These are phyloP conservation scores for Ceratobasidium sp. DNA, from an alignment of 1,284 basidiomycete species.

Conservation along the genomic window DNA sequence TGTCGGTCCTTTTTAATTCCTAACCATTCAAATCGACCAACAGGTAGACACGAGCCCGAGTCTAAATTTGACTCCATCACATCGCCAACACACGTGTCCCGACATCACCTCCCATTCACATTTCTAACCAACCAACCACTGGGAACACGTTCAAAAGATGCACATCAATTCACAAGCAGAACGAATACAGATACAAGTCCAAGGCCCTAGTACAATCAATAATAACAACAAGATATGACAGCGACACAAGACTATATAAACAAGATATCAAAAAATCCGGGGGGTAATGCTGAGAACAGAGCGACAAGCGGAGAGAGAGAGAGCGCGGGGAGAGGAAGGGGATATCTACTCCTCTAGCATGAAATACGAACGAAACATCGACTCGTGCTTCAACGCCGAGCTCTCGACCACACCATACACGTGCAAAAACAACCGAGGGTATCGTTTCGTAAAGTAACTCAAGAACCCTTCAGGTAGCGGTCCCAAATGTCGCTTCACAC, in stretches of 20 bases:
- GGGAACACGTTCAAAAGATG: slow-evolving; percentile 11
- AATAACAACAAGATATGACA: slow-evolving; percentile 27
- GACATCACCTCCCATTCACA: neutral
- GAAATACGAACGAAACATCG: slow-evolving; percentile 90
- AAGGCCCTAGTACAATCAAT: slow-evolving; percentile 16
- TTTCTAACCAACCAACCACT: slow-evolving; percentile 29
- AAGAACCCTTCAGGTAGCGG: slow-evolving; percentile 94
- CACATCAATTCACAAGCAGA: slow-evolving; percentile 6
- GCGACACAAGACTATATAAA: neutral
- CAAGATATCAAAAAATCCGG: slow-evolving; percentile 12
- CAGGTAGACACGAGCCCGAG: neutral
- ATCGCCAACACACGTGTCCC: slow-evolving; percentile 32
- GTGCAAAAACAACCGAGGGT: slow-evolving; percentile 91
- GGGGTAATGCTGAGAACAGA: neutral
- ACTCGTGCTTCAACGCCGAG: slow-evolving; percentile 77
- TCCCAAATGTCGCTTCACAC: slow-evolving; percentile 89
- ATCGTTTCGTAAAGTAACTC: slow-evolving; percentile 92
- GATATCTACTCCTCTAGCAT: slow-evolving; percentile 68
- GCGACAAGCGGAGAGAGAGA: neutral
- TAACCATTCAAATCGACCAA: neutral
- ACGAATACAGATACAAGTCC: slow-evolving; percentile 19
- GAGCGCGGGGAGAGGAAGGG: slow-evolving; percentile 28
- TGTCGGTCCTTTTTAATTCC: neutral
- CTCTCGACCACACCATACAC: slow-evolving; percentile 85
- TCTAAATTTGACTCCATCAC: neutral